Evolutionary conservation across 2,329 filamentous ascomycete genomes (phyloP), one percentile per base, ranked within the genome.

Genomic region (Clarireedia paspali): DNA sequence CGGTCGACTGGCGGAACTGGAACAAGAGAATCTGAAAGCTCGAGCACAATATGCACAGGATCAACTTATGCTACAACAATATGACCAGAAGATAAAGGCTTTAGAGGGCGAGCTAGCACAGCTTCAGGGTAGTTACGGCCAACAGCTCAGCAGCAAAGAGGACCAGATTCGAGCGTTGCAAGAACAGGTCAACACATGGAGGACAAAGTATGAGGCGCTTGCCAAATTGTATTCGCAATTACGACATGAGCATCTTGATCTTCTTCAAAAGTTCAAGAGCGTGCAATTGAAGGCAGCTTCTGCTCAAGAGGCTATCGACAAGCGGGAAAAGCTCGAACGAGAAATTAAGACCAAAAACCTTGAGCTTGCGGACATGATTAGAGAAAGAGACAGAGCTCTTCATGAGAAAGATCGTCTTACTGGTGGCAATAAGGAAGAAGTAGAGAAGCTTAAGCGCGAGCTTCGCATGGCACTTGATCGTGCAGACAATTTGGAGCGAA

Each of bases 281-380:
- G 89, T 96, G 39, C 95, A 97, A 71, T 80, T 97, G 61, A 99
- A 97, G 78, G 94, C 94, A 1, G 91, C 92, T 15, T 97, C 91
- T 5, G 94, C 94, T 0, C 92, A 97, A 70, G 94, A 99, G 74
- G 94, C 94, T 1, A 96, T 97, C 61, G 94, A 97, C 56, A 85
- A 83, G 64, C 86, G 92, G 7, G 94, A 99, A 75, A 96, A 95
- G 76, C 80, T 99, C 52, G 91, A 97, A 75, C 87, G 92, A 36
- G 94, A 99, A 74, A 88, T 99, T 70, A 99, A 99, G 81, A 96
- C 92, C 30, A 99, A 99, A 82, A 99, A 99, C 69, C 77, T 99
- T n/a, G 94, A 99, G 72, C 75, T 99, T 59, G 94, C 94, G 34
- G 91, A 97, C 70, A 97, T 99, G 94, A 99, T 99, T 62, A 84